Percentiles rank a stretch among this genome's conserved stretches.
Evolutionary conservation across 2,329 filamentous ascomycete species (phyloP).

Genomic region (Colletotrichum costaricense): DNA sequence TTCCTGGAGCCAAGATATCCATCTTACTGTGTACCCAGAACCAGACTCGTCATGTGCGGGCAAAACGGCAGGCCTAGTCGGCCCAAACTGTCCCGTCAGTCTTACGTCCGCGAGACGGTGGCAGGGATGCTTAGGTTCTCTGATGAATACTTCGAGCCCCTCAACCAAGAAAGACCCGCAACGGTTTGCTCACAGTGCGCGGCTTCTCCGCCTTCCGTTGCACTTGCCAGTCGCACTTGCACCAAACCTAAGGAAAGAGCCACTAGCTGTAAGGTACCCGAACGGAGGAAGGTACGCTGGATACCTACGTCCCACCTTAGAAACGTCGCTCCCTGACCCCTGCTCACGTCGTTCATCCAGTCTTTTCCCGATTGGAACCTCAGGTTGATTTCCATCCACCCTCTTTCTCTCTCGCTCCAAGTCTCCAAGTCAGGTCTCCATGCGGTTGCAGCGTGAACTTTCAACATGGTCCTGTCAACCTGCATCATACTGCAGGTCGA

Average conservation of each 20-base stretch:
- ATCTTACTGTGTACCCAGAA: background rate
- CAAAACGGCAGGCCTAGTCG: background rate
- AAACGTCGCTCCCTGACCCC: background rate
- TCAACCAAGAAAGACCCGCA: background rate
- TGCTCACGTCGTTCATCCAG: slow-evolving; percentile 2
- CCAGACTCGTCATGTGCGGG: background rate
- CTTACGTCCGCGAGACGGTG: background rate
- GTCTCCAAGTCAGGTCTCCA: background rate
- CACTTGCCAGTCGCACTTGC: background rate
- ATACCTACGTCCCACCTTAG: background rate
- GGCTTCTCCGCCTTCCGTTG: background rate
- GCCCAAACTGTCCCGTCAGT: too few species aligned
- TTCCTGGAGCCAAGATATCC: background rate
- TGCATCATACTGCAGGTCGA: background rate
- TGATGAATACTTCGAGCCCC: background rate
- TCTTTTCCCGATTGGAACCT: background rate
- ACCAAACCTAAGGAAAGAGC: background rate
- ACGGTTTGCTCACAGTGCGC: background rate
- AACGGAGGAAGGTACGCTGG: background rate
- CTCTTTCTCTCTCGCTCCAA: background rate
- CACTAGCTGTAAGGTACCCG: background rate
- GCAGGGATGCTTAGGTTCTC: background rate
- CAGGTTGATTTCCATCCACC: background rate
- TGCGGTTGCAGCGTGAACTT: background rate
- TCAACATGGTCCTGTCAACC: background rate